phyloP scores from a whole-genome alignment of 2,329 filamentous ascomycete genomes.

The Sclerotinia spermophila region DNA sequence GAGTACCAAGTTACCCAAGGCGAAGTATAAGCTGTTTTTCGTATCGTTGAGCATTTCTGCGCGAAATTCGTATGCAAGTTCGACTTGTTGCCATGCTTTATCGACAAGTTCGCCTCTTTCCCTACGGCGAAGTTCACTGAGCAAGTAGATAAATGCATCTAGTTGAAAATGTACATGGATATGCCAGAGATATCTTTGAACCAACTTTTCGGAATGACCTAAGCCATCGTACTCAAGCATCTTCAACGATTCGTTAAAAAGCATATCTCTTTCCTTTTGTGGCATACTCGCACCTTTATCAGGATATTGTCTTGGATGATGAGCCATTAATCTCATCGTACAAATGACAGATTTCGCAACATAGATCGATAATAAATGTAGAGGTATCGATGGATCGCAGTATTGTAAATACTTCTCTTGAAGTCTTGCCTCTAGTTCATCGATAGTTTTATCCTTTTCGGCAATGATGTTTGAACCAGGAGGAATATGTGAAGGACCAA shows the following conservation, averaged over 20 bases:
- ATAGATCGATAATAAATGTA: slow-evolving; percentile 37
- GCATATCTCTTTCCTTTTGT: slow-evolving; percentile 36
- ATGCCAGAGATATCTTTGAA: slow-evolving; percentile 39
- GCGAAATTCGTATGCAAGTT: slow-evolving; percentile 34
- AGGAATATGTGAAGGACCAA: background rate
- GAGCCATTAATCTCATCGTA: slow-evolving; percentile 36
- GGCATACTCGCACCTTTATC: slow-evolving; percentile 35
- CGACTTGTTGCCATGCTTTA: slow-evolving; percentile 35
- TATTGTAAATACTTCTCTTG: slow-evolving; percentile 42
- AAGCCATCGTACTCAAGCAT: slow-evolving; percentile 39
- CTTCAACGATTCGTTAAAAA: slow-evolving; percentile 39
- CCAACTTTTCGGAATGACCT: slow-evolving; percentile 31
- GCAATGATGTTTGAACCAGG: slow-evolving; percentile 16
- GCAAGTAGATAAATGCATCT: slow-evolving; percentile 38
- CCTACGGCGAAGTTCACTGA: slow-evolving; percentile 37
- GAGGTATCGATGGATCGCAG: slow-evolving; percentile 42
- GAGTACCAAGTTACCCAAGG: slow-evolving; percentile 33
- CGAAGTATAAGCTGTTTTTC: slow-evolving; percentile 32
- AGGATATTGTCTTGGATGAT: slow-evolving; percentile 35
- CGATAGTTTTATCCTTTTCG: slow-evolving; percentile 33
- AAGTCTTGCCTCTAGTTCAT: slow-evolving; percentile 36
- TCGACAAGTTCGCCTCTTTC: slow-evolving; percentile 33
- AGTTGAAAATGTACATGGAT: slow-evolving; percentile 38
- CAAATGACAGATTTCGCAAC: slow-evolving; percentile 33
- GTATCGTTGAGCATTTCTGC: slow-evolving; percentile 32